phyloP scores from a whole-genome alignment of 176 grass and related monocot species.

The Oryza rufipogon region DNA sequence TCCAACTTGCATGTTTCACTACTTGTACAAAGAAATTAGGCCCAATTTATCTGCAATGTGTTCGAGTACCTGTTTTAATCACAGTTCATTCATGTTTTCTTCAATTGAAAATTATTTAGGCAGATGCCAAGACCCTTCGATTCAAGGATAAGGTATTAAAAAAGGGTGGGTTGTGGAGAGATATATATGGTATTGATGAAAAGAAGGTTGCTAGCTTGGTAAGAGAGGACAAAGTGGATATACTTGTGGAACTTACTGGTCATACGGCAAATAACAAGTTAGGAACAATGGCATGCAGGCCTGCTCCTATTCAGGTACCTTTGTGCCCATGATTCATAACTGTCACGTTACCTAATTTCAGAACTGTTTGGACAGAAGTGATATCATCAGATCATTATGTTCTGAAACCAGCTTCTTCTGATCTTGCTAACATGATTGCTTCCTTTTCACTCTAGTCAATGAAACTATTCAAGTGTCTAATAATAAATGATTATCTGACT shows the following conservation, averaged over 20 bases:
- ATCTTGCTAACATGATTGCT: background rate
- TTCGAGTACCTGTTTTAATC: constrained; percentile 4
- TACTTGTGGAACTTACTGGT: constrained; percentile 98
- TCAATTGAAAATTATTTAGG: constrained; percentile 62
- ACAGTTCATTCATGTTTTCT: constrained; percentile 36
- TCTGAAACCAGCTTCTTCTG: background rate
- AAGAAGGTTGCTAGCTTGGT: constrained; percentile 86
- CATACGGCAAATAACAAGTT: constrained; percentile 98
- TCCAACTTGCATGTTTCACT: constrained; percentile 4
- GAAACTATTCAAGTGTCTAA: constrained; percentile 16
- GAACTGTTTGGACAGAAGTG: constrained; percentile 19
- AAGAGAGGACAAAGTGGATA: constrained; percentile 97
- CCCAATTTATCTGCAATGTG: background rate
- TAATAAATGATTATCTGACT: constrained; percentile 29
- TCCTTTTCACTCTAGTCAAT: background rate
- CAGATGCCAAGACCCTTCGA: constrained; percentile 94
- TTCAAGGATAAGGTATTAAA: constrained; percentile 96
- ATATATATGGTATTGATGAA: constrained; percentile 95
- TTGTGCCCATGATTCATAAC: constrained; percentile 18
- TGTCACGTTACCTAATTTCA: constrained; percentile 27
- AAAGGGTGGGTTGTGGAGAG: constrained; percentile 95
- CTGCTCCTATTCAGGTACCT: constrained; percentile 92
- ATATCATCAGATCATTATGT: constrained; percentile 19
- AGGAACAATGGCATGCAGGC: constrained; percentile 91
- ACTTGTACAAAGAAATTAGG: background rate